Evolutionary conservation across 1,284 basidiomycete species (phyloP), one percentile per base, ranked within the genome.

Genomic region (Cutaneotrichosporon sp.): DNA sequence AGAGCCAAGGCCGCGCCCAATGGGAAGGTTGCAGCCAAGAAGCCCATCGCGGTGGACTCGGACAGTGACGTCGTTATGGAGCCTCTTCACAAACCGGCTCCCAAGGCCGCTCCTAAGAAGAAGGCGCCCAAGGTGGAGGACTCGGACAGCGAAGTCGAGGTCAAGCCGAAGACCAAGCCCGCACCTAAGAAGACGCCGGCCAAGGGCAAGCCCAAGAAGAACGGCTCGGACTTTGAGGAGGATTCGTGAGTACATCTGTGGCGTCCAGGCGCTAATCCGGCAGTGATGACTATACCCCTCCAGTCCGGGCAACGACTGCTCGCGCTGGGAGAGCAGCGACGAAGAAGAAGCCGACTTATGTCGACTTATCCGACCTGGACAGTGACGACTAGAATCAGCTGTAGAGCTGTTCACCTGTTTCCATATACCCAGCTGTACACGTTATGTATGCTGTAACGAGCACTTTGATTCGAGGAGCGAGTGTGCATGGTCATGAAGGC

Each of bases 291-390:
- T 38, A 53, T 13, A 53, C 47, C 1, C 51, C 58, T 6, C 36
- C 56, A 14, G 51, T 61, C 0, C 64, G 47, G 21, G 9, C 63
- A 26, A 50, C 63, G 14, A 49, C 66, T 4, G 58, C 59, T 14
- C 56, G 58, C 10, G 61, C 57, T 5, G 65, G 62, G 9, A 52
- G 66, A 6, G 51, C 51, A 16, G 60, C 62, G 10, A 50, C 67
- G 16, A 63, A 61, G 31, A 68, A 68, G 61, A 69, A 66, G 63
- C 61, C 68, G 10, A 34, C 59, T 0, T 69, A 69, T 21, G 61
- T 69, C 14, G 68, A 69, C 63, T 40, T 69, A 11, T 66, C 65
- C 38, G 68, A 69, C 56, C 26, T 56, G 18, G 66, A 64, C 14
- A 53, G 51, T 53, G 58, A 66, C 38, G 65, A 63, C 32, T 64